Evolutionary conservation across 2,329 filamentous ascomycete species (phyloP), one percentile per base, ranked within the genome.

Genomic region (Thermoascus crustaceus): DNA sequence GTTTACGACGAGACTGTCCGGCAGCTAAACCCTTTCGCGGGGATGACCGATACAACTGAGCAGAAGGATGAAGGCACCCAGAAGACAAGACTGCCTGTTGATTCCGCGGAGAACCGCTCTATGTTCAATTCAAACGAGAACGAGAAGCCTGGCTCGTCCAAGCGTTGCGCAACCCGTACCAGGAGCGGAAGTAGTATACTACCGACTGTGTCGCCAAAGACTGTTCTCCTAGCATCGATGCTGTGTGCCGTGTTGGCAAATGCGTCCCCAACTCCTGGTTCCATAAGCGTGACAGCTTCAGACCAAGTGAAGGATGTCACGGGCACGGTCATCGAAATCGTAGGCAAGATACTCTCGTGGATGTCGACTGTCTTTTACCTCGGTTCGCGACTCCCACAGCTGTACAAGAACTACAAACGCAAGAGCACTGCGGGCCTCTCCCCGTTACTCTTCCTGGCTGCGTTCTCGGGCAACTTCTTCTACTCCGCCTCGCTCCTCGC

Each of bases 391-490:
- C 57, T 80, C 35, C 78, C 78, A 0, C 78, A 82, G 50, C 68
- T 82, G 23, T 74, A 76, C 63, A 78, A 80, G 49, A 82, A 82
- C 57, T 73, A 75, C 51, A 48, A 63, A 33, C 74, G 77, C 32
- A 73, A 74, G 49, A 79, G 75, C 27, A 81, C 78, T 7, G 67
- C 76, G 1, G 78, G 78, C 3, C 69, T 82, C 6, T 76, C 71
- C 0, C 76, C 77, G 0, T 59, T 74, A 0, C 68, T 82, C 32
- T 82, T 82, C 60, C 62, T 73, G 24, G 78, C 78, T 4, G 78
- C 78, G 3, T 82, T 82, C 53, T 73, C 72, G 48, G 78, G 78
- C 2, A 82, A 82, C 49, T 59, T 80, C 26, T 81, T 80, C 63
- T 82, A 82, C 61, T 78, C 75, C 7, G 57, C 64, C 18, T 79